phyloP scores from a whole-genome alignment of 352 stramenopile species.

The Globisporangium camurandrum region DNA sequence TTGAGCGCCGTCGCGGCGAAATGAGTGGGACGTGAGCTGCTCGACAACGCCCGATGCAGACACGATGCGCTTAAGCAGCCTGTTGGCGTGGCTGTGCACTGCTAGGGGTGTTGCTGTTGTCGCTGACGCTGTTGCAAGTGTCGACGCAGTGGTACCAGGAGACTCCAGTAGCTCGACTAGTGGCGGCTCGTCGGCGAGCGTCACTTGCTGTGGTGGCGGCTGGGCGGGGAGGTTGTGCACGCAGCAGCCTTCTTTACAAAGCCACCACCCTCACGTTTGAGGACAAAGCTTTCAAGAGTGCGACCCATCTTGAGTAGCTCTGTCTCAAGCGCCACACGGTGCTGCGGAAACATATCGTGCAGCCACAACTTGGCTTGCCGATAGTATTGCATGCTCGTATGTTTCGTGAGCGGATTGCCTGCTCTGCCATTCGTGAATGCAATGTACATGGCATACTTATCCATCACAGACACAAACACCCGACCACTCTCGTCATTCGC shows the following conservation, averaged over 20 bases:
- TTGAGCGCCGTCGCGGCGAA: slow-evolving; percentile 7
- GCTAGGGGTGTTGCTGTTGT: not conserved
- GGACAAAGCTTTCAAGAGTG: not conserved
- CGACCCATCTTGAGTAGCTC: too few relatives aligned
- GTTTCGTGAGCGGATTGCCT: not conserved
- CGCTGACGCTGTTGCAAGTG: too few relatives aligned
- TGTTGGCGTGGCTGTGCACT: slow-evolving; percentile 17
- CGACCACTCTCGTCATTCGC: not conserved
- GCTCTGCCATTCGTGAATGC: not conserved
- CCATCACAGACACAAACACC: not conserved
- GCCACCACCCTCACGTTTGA: not conserved
- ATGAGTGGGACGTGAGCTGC: slow-evolving; percentile 16
- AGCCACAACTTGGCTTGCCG: not conserved
- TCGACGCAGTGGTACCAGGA: not conserved
- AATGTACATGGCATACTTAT: slow-evolving; percentile 1
- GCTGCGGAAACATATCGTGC: not conserved
- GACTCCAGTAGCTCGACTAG: not conserved
- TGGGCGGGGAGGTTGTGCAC: too few relatives aligned
- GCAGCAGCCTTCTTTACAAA: not conserved
- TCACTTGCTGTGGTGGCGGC: too few relatives aligned
- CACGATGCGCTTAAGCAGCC: slow-evolving; percentile 11
- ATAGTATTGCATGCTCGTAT: not conserved
- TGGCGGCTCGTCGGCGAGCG: too few relatives aligned
- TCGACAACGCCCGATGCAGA: not conserved
- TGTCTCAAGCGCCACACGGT: not conserved